Evolutionary conservation across 2,329 filamentous ascomycete genomes (phyloP), one percentile per base, ranked within the genome.

Genomic region (Pyricularia sp.): DNA sequence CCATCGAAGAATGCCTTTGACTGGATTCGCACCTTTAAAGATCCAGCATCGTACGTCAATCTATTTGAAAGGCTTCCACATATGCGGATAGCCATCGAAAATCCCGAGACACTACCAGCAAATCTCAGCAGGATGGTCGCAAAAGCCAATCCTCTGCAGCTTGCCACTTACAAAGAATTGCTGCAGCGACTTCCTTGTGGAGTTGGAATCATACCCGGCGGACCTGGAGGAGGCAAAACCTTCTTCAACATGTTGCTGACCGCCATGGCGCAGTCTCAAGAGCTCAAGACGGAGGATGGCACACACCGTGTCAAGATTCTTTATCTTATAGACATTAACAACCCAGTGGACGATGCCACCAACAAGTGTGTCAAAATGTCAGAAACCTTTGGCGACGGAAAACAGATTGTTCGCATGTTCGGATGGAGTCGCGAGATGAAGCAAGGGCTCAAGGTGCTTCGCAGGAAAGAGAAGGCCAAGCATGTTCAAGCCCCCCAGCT

Each of bases 251-350:
- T 80, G 68, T 69, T 77, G 1, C 68, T 79, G 2, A 72, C 78
- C 1, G 76, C 75, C 0, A 69, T 79, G 22, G 75, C 76, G 19
- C 63, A 64, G 53, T 59, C 55, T 3, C 12, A 40, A 26, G 31
- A 24, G 10, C 60, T 64, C 24, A 24, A 60, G 12, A 35, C 57
- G 1, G 55, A 64, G 55, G 33, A 64, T n/a, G 63, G 63, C 4
- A 53, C 66, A 16, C 70, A 69, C 3, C 40, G 61, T 0, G 69
- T 67, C 65, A 78, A 74, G 7, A 74, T 81, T 12, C 70, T 81
- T 0, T 81, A 80, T 62, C 69, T 81, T 0, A 72, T 81, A 1
- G 79, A 81, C 64, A 77, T 81, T 64, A 81, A 81, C 68, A 75
- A 78, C 59, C 77, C 79, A 0, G 74, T 79, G 0, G 78, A 81